A percentile compares a stretch with the other conserved stretches of the same genome.
These are phyloP conservation scores for Thielaviopsis musarum DNA, from an alignment of 2,329 filamentous ascomycete species.

Conservation along the genomic window DNA sequence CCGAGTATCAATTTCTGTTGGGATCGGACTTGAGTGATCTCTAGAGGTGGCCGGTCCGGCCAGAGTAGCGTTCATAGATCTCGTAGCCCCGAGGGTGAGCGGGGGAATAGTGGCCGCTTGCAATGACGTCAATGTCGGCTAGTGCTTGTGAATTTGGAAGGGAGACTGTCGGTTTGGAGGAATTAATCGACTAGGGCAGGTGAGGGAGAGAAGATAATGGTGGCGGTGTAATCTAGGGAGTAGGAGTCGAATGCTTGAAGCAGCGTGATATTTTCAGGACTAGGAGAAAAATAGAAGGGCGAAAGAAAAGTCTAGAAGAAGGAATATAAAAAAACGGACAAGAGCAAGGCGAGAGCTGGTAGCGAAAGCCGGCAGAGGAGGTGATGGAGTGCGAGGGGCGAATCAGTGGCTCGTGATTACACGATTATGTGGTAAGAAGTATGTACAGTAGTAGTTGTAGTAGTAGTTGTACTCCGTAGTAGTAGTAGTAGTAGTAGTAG, in stretches of 20 bases:
- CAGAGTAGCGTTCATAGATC: slow-evolving; percentile 10
- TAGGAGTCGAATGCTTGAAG: neutral
- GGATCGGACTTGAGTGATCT: neutral
- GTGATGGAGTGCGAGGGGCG: too few relatives aligned
- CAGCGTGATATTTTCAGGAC: neutral
- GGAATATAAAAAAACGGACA: too few relatives aligned
- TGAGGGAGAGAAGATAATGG: neutral
- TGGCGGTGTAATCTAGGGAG: neutral
- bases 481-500: too few relatives aligned
- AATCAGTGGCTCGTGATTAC: too few relatives aligned
- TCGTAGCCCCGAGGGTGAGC: neutral
- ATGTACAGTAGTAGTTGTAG: too few relatives aligned
- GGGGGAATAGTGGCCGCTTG: neutral
- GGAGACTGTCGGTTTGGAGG: neutral
- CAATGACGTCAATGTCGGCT: neutral
- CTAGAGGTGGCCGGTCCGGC: slow-evolving; percentile 3
- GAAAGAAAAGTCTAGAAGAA: neutral
- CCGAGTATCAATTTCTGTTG: neutral
- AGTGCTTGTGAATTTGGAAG: neutral
- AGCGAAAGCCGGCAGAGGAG: neutral
- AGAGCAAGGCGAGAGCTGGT: neutral
- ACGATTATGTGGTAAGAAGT: too few relatives aligned
- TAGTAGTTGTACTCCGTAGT: too few relatives aligned
- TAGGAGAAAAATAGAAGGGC: neutral
- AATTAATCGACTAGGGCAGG: neutral